Conservation (phyloP, 2,329 filamentous ascomycete genomes). For the Calonectria multiphialidica region DNA sequence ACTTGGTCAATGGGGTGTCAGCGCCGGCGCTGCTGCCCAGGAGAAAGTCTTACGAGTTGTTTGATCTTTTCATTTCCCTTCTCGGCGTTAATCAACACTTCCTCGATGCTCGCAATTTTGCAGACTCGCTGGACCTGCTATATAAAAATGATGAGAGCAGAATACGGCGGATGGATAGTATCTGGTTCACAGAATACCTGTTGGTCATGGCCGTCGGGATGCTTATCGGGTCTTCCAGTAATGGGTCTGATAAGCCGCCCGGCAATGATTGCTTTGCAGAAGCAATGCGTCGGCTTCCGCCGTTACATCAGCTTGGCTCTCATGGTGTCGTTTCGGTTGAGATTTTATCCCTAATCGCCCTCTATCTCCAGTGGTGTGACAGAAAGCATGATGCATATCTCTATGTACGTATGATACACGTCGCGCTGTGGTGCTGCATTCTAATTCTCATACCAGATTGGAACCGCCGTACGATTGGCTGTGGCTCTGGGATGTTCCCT, state of each 20-base stretch:
- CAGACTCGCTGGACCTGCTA: slow-evolving; percentile 39
- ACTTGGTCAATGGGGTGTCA: slow-evolving; percentile 40
- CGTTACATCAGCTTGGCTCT: slow-evolving; percentile 38
- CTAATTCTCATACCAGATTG: slow-evolving; percentile 32
- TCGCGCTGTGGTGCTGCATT: accelerated
- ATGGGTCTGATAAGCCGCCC: slow-evolving; percentile 30
- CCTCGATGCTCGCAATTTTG: slow-evolving; percentile 42
- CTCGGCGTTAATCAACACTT: slow-evolving; percentile 46
- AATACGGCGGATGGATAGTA: slow-evolving; percentile 31
- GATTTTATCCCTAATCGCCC: slow-evolving; percentile 39
- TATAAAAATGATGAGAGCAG: slow-evolving; percentile 36
- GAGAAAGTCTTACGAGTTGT: slow-evolving; percentile 34
- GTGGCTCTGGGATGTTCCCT: slow-evolving; percentile 43
- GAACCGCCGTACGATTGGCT: slow-evolving; percentile 41
- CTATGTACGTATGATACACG: slow-evolving; percentile 31
- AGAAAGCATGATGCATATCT: slow-evolving; percentile 45
- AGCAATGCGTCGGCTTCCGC: slow-evolving; percentile 41
- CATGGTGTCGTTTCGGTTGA: slow-evolving; percentile 44
- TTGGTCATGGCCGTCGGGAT: slow-evolving; percentile 47
- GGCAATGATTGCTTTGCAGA: slow-evolving; percentile 43
- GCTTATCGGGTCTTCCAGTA: slow-evolving; percentile 39
- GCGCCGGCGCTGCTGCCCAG: slow-evolving; percentile 28
- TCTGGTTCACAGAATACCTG: slow-evolving; percentile 45
- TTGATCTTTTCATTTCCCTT: slow-evolving; percentile 39
- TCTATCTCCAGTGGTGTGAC: slow-evolving; percentile 46